A percentile compares a stretch with the other conserved stretches of the same genome.
phyloP scores from a whole-genome alignment of 2,329 filamentous ascomycete genomes.

The Arthrobotrys entomopaga region DNA sequence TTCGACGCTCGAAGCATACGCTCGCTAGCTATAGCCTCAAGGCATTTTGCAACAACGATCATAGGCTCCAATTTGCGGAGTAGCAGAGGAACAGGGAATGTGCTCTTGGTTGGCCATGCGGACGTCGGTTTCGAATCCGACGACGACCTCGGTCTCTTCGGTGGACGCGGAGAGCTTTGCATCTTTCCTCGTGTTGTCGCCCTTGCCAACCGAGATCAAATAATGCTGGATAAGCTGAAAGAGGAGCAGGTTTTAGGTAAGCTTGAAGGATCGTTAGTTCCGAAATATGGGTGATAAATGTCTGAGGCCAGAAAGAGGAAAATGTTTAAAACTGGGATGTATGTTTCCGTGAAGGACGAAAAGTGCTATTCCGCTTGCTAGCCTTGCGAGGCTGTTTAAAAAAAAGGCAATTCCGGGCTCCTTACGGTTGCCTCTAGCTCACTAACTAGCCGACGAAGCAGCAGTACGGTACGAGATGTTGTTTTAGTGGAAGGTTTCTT shows the following conservation, averaged over 20 bases:
- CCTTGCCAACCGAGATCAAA: neutral
- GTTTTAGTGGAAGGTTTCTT: neutral
- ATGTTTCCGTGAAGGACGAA: neutral
- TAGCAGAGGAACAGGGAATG: conserved; percentile 26
- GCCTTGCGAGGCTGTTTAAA: conserved; percentile 16
- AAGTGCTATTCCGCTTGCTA: neutral
- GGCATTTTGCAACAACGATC: conserved; percentile 27
- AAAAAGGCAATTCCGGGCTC: neutral
- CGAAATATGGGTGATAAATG: conserved; percentile 1
- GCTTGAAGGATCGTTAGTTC: conserved; percentile 22
- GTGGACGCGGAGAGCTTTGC: conserved; percentile 34
- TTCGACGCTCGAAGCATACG: conserved; percentile 33
- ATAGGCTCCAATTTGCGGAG: conserved; percentile 36
- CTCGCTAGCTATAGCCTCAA: conserved; percentile 42
- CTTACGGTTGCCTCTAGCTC: neutral
- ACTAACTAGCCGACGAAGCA: conserved; percentile 1
- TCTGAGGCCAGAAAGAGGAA: neutral
- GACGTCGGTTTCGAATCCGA: conserved; percentile 33
- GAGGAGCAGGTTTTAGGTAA: neutral
- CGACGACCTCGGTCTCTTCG: conserved; percentile 45
- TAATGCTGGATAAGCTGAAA: neutral
- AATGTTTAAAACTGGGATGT: neutral
- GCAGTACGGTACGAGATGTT: conserved; percentile 11
- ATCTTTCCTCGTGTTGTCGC: conserved; percentile 16
- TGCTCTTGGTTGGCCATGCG: conserved; percentile 4